A percentile compares a stretch with the other conserved stretches of the same genome.
phyloP scores from a whole-genome alignment of 225 moss, liverwort and hornwort species.

The Antitrichia curtipendula region DNA sequence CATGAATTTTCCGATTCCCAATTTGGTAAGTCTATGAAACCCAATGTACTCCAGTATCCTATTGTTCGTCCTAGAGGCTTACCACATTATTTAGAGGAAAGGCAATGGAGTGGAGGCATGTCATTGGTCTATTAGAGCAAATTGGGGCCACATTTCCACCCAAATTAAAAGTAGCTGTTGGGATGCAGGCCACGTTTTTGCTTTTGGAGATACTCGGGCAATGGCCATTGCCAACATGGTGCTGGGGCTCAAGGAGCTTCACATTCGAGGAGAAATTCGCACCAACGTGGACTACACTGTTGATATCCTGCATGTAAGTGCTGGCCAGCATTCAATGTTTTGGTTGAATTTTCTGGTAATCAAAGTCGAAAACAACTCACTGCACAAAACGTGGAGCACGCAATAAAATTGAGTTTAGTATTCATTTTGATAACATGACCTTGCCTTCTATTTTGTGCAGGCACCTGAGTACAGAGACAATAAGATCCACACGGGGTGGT shows the following conservation, averaged over 20 bases:
- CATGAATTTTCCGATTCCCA: constrained; percentile 99
- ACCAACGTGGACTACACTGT: constrained; percentile 92
- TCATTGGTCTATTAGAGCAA: background rate
- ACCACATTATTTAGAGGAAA: no score
- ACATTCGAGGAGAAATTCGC: constrained; percentile 88
- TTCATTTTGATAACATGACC: background rate
- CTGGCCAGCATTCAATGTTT: background rate
- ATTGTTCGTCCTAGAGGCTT: background rate
- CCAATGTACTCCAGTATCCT: background rate
- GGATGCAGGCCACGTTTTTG: constrained; percentile 81
- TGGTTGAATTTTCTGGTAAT: background rate
- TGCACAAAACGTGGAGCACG: background rate
- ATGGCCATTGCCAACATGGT: constrained; percentile 97
- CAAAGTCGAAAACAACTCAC: background rate
- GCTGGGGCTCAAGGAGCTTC: constrained; percentile 92
- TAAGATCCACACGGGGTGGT: constrained; percentile 87
- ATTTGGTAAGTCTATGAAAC: constrained; percentile 50
- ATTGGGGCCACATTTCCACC: background rate
- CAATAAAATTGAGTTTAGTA: background rate
- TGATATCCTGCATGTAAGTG: constrained; percentile 80
- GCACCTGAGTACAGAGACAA: constrained; percentile 79
- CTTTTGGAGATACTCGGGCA: constrained; percentile 73
- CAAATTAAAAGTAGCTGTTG: background rate
- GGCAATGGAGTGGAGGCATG: background rate
- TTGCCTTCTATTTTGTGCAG: constrained; percentile 18